Conservation (phyloP, 768 basidiomycete species). For the Clathrus columnatus region DNA sequence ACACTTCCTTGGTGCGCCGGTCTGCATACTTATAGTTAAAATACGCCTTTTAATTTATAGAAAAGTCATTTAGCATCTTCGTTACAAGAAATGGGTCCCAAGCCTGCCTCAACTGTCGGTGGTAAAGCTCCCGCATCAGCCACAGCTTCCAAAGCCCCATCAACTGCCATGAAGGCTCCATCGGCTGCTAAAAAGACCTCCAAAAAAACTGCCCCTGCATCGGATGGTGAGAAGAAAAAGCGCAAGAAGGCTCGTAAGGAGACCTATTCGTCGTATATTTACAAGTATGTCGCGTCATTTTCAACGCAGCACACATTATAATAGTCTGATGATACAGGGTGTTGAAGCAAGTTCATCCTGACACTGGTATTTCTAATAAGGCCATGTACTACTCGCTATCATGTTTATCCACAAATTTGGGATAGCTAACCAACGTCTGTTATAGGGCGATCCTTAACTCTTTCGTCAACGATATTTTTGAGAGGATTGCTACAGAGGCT, state of each 20-base stretch:
- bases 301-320: no score
- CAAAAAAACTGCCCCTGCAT: slow-evolving; percentile 29
- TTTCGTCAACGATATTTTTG: slow-evolving; percentile 80
- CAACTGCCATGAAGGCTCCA: slow-evolving; percentile 49
- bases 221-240: slow-evolving; percentile 70
- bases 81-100: slow-evolving; percentile 4
- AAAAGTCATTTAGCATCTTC: background rate
- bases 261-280: slow-evolving; percentile 81
- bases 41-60: background rate
- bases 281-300: slow-evolving; percentile 42
- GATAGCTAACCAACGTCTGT: background rate
- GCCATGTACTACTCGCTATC: no score
- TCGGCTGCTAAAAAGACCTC: slow-evolving; percentile 47
- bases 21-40: background rate
- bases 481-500: slow-evolving; percentile 68
- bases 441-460: slow-evolving; percentile 60
- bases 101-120: slow-evolving; percentile 42
- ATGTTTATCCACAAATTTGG: no score
- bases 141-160: slow-evolving; percentile 30
- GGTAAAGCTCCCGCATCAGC: slow-evolving; percentile 45
- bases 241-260: slow-evolving; percentile 73
- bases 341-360: slow-evolving; percentile 87
- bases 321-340: slow-evolving; percentile 31
- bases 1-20: background rate
- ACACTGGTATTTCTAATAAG: slow-evolving; percentile 90